Evolutionary conservation across 495 filamentous ascomycete species (phyloP), one percentile per base, ranked within the genome.

Genomic region (Aspergillus avenaceus): DNA sequence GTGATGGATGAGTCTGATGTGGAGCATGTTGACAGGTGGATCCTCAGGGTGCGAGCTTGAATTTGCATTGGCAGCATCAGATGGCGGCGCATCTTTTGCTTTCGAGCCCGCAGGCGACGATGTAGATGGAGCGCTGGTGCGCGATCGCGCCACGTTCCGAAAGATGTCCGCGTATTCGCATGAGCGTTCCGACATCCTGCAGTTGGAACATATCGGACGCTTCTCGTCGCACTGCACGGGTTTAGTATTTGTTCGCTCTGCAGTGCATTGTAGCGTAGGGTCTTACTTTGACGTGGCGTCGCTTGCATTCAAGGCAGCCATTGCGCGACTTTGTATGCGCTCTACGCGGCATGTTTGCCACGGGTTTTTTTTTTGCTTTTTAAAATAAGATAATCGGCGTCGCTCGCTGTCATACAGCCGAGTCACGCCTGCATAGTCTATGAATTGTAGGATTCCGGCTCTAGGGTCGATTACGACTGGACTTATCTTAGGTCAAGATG

Each of bases 281-380:
- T 14, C 18, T 29, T 51, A 67, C 69, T 59, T 73, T 73, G 28
- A 71, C 58, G 27, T 69, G 67, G 18, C 66, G 66, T 38, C 62
- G 62, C 50, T 73, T 73, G 46, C 66, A 71, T 56, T 66, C 62
- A 7, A 62, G 23, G 44, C 66, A 71, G 22, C 68, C 70, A 44
- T 62, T 61, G n/a, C 66, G 58, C 24, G 64, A 70, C 36, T 73
- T 73, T 31, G 48, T 59, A 44, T 72, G 68, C 6, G 61, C 47
- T 53, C 63, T 57, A 18, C 66, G 68, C 14, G 60, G 58, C 70
- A 71, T 73, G 24, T 21, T 28, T 16, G 19, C 29, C 13, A 36
- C n/a, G n/a, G 12, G n/a, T n/a, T n/a, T n/a, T n/a, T n/a, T n/a
- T n/a, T n/a, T n/a, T n/a, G n/a, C n/a, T n/a, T n/a, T n/a, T n/a